Evolutionary conservation across 441 rosid species (phyloP), one percentile per base, ranked within the genome.

Genomic region (Isatis lusitanica): DNA sequence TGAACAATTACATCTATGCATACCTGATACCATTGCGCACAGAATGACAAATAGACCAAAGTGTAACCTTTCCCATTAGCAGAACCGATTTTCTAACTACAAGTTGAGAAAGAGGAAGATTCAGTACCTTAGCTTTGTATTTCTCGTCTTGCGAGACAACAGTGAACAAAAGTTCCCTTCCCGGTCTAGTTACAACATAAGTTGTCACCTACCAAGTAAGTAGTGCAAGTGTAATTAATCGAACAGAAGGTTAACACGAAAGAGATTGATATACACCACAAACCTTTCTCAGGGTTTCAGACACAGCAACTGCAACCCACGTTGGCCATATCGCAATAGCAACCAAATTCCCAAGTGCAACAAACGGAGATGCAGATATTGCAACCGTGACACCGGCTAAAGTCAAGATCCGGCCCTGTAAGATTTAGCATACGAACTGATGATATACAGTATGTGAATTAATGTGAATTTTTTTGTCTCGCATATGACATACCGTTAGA

Each of bases 1-100:
- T 94, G 94, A 70, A 94, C 90, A 60, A 94, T 81, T 42, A 94
- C 95, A 48, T 94, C 98, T 66, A 92, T 90, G 85, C 97, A 92
- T 43, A 94, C 86, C 97, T 94, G 83, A 79, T 79, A 59, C 40
- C 51, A 31, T 33, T 47, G 35, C 36, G 2, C 62, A 33, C 0
- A 21, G 15, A 46, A 69, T 44, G 42, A 69, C 46, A 9, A 6
- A 63, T 4, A 46, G 50, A 63, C 17, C 35, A 16, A 57, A 18
- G 16, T 36, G 30, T 28, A 43, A 24, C 9, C 42, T 35, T 68
- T 68, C 31, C 26, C 21, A 12, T 61, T n/a, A 16, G 38, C 18
- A 62, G 57, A 69, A 28, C 35, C 44, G 39, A 13, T 21, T 60
- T 35, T 51, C 9, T 28, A 53, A n/a, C 38, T 16, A 17, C 16